These are phyloP conservation scores for Bipolaris zeicola DNA, from an alignment of 2,329 filamentous ascomycete genomes.

Conservation along the genomic window DNA sequence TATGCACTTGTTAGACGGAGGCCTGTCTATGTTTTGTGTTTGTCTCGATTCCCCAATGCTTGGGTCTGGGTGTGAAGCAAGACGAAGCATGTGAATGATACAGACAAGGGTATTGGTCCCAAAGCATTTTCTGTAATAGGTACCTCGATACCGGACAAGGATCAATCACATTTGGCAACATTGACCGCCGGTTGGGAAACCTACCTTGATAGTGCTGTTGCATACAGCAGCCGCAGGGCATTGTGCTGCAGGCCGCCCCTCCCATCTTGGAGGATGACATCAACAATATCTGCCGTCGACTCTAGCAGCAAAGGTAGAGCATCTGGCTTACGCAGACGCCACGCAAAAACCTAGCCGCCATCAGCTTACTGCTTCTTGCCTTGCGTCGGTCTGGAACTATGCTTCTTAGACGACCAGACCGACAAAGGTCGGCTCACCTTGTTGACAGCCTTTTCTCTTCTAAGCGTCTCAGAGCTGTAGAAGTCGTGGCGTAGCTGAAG, in stretches of 20 bases:
- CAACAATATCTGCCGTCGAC: constrained; percentile 74
- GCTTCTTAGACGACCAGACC: background rate
- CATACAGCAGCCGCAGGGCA: constrained; percentile 71
- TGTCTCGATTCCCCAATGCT: background rate
- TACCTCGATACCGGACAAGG: background rate
- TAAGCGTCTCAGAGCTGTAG: constrained; percentile 54
- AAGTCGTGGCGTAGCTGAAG: constrained; percentile 68
- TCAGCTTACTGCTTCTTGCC: constrained; percentile 19
- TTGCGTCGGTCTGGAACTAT: background rate
- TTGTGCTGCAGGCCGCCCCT: constrained; percentile 57
- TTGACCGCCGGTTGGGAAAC: background rate
- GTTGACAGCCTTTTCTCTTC: constrained; percentile 46
- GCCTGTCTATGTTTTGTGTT: background rate
- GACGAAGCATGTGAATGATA: background rate
- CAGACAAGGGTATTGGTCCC: background rate
- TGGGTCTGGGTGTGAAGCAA: background rate
- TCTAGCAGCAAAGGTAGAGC: constrained; percentile 75
- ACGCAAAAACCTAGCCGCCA: constrained; percentile 40
- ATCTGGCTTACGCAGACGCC: constrained; percentile 39
- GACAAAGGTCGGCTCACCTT: constrained; percentile 38
- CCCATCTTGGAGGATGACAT: constrained; percentile 70
- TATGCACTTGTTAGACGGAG: constrained; percentile 36
- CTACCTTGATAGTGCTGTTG: constrained; percentile 74
- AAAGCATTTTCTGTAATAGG: too few relatives aligned
- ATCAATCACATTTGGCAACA: background rate